phyloP scores from a whole-genome alignment of 805 yeast genomes.

The Candida maltosa region DNA sequence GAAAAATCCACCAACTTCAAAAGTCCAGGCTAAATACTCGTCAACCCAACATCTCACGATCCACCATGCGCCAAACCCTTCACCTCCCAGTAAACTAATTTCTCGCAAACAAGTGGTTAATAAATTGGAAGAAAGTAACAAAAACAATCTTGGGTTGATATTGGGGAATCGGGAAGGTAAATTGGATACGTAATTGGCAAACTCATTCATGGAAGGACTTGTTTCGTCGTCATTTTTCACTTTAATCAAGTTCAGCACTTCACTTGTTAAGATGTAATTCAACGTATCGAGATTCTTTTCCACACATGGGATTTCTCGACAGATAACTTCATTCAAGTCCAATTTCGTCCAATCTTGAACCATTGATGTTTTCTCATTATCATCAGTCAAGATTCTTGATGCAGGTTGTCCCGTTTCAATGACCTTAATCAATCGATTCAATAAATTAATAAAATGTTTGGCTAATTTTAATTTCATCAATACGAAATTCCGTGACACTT shows the following conservation, averaged over 20 bases:
- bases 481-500: constrained; percentile 49
- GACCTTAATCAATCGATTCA: constrained; percentile 53
- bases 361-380: constrained; percentile 48
- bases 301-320: constrained; percentile 52
- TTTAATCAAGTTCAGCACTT: constrained; percentile 28
- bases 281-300: constrained; percentile 25
- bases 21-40: constrained; percentile 66
- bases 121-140: constrained; percentile 50
- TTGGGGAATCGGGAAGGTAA: constrained; percentile 47
- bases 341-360: constrained; percentile 56
- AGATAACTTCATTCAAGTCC: constrained; percentile 42
- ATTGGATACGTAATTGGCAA: constrained; percentile 18
- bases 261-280: constrained; percentile 30
- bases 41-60: constrained; percentile 71
- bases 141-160: constrained; percentile 53
- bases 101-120: constrained; percentile 61
- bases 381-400: constrained; percentile 40
- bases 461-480: constrained; percentile 54
- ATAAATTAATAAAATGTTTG: constrained; percentile 47
- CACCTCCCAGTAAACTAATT: constrained; percentile 54
- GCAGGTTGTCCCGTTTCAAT: constrained; percentile 53
- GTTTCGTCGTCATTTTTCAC: constrained; percentile 6
- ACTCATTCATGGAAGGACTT: constrained; percentile 5
- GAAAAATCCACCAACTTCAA: constrained; percentile 59
- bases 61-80: constrained; percentile 75